Evolutionary conservation across 495 filamentous ascomycete genomes (phyloP), one percentile per base, ranked within the genome.

Genomic region (Aspergillus sclerotiicarbonarius): DNA sequence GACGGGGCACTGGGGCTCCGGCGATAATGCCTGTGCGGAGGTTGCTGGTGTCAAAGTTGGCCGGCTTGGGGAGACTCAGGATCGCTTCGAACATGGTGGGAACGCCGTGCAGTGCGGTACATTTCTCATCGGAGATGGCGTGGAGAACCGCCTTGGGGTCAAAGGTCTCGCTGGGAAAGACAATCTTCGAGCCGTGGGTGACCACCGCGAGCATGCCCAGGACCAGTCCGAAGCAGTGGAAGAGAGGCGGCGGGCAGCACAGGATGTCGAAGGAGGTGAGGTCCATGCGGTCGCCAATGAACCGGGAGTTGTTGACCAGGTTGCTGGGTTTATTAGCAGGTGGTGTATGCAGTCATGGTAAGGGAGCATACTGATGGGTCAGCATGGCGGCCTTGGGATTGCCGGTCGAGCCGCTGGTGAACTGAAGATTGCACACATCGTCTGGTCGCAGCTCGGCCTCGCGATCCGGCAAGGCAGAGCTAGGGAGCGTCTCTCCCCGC

Each of bases 361-460:
- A n/a, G 45, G 54, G 32, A 18, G 72, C 79, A 47, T 75, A 85
- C 83, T 84, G 76, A 60, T 90, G 87, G 1, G 86, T 88, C 54
- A 90, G 73, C 85, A 88, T 89, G n/a, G 86, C 85, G 4, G 86
- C 86, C 61, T 90, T 89, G 39, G 87, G 87, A 25, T 82, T 81
- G 3, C 87, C 87, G 0, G 87, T 90, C 15, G 86, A 87, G 21
- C 87, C 87, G 64, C 82, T 86, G 39, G 87, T 89, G 71, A 87
- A 90, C 60, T 88, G 87, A 25, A 90, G 73, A 59, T 88, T 89
- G 67, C 82, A 87, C 7, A 89, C 84, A 57, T 88, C 80, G 53
- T 82, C 77, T 4, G 84, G 79, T 25, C 79, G 76, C 19, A 87
- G 73, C 53, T 77, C 76, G 29, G 69, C 59, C 52, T 78, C 66